phyloP scores from a whole-genome alignment of 75 land plant genomes.

The Pinus albicaulis region DNA sequence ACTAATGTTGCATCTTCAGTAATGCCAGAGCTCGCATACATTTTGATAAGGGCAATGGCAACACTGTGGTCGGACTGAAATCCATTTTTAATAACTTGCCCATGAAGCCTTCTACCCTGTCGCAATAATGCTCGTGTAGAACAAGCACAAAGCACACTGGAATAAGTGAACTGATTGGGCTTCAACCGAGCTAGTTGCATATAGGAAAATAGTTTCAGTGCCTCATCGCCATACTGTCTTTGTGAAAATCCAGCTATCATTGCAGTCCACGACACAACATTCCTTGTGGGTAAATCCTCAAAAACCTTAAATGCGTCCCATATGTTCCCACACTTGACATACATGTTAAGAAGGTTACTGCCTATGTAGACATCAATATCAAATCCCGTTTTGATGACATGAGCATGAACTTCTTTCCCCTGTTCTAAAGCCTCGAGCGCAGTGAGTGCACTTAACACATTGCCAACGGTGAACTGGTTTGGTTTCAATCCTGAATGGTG shows the following conservation, averaged over 20 bases:
- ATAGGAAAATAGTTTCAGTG: constrained; percentile 9
- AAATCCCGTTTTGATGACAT: constrained; percentile 24
- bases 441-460: constrained; percentile 10
- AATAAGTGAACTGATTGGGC: constrained; percentile 49
- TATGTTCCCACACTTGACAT: constrained; percentile 23
- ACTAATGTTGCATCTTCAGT: constrained; percentile 34
- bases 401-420: constrained; percentile 24
- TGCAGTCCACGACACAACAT: constrained; percentile 30
- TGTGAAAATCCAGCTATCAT: constrained; percentile 28
- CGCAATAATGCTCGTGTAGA: constrained; percentile 22
- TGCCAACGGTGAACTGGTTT: constrained; percentile 5
- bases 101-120: constrained; percentile 29
- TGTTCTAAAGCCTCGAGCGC: constrained; percentile 8
- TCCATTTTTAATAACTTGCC: constrained; percentile 27
- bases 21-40: constrained; percentile 56
- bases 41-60: constrained; percentile 40
- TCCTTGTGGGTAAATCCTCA: constrained; percentile 10
- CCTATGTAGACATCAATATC: constrained; percentile 10
- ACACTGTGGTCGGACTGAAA: constrained; percentile 23
- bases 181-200: constrained; percentile 8
- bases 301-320: constrained; percentile 18
- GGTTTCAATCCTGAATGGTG: neutral
- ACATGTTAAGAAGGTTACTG: constrained; percentile 20
- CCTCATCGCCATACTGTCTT: constrained; percentile 8
- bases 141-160: constrained; percentile 50